Conservation (phyloP, 805 yeast species). For the Barnettozyma sucrosica region DNA sequence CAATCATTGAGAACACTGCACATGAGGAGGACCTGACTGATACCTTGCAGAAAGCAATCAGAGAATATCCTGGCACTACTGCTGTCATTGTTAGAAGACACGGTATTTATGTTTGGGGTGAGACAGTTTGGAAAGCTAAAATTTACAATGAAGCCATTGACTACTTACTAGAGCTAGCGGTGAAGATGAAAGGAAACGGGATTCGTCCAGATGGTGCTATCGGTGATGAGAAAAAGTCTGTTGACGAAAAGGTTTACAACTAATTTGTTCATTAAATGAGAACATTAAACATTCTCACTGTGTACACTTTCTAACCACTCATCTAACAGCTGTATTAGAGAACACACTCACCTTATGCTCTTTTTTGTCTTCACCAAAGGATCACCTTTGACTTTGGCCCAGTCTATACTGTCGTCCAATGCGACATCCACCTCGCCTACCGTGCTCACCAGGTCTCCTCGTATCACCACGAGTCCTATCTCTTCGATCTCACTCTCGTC, state of each 20-base stretch:
- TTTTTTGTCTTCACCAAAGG: conserved; percentile 22
- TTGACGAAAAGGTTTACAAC: conserved; percentile 20
- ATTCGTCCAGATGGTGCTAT: conserved; percentile 42
- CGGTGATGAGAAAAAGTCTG: conserved; percentile 29
- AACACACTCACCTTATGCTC: conserved; percentile 15
- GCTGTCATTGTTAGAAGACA: conserved; percentile 91
- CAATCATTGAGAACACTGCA: conserved; percentile 87
- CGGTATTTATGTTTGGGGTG: conserved; percentile 97
- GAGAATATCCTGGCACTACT: conserved; percentile 67
- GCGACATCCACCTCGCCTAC: conserved; percentile 48
- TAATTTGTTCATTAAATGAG: conserved; percentile 2
- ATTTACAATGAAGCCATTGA: conserved; percentile 90
- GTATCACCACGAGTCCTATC: conserved; percentile 45
- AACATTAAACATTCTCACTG: no score
- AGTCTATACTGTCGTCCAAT: conserved; percentile 34
- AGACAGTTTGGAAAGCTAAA: conserved; percentile 86
- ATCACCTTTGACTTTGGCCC: conserved; percentile 24
- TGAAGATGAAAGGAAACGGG: conserved; percentile 71
- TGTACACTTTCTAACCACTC: neutral
- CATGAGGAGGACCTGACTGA: conserved; percentile 80
- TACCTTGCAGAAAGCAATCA: conserved; percentile 56
- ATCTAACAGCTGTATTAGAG: no score
- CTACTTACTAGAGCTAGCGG: conserved; percentile 76
- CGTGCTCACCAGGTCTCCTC: conserved; percentile 56
- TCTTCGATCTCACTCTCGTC: conserved; percentile 24